Percentiles rank a stretch among this genome's conserved stretches.
Evolutionary conservation across 257 asterid species (phyloP).

Genomic region (Solanum chaucha): DNA sequence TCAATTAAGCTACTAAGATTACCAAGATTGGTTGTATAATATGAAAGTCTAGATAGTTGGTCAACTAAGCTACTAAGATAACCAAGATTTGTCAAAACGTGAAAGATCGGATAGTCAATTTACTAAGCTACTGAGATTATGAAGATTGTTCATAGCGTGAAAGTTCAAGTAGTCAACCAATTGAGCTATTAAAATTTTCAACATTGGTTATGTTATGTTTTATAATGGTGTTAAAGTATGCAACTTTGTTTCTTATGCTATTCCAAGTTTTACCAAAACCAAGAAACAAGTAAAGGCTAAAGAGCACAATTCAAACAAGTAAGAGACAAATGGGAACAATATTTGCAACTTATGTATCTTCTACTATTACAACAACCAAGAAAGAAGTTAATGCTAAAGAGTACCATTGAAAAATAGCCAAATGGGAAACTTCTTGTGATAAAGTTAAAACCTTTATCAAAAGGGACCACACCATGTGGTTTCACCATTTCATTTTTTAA

Average conservation of each 20-base stretch:
- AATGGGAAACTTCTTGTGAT: neutral
- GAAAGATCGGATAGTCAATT: neutral
- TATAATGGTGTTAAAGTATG: neutral
- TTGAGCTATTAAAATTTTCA: fast-evolving
- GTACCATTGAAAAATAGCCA: neutral
- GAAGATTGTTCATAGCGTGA: neutral
- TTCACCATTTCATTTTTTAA: neutral
- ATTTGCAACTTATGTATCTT: neutral
- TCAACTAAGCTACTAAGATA: too few species aligned
- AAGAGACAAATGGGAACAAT: neutral
- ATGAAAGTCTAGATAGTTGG: too few species aligned
- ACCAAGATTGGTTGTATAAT: neutral
- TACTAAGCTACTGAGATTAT: neutral
- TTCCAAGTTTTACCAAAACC: neutral
- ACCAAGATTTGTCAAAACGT: too few species aligned
- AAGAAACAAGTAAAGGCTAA: neutral
- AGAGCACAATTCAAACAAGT: neutral
- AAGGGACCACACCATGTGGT: neutral
- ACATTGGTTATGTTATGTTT: neutral
- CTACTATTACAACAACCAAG: neutral
- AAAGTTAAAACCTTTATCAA: neutral
- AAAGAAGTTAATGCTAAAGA: neutral
- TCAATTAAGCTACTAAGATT: neutral
- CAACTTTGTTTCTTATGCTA: neutral
- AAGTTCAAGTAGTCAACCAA: fast-evolving